These are phyloP conservation scores for Mikania micrantha DNA, from an alignment of 129 eudicot genomes.

Conservation along the genomic window DNA sequence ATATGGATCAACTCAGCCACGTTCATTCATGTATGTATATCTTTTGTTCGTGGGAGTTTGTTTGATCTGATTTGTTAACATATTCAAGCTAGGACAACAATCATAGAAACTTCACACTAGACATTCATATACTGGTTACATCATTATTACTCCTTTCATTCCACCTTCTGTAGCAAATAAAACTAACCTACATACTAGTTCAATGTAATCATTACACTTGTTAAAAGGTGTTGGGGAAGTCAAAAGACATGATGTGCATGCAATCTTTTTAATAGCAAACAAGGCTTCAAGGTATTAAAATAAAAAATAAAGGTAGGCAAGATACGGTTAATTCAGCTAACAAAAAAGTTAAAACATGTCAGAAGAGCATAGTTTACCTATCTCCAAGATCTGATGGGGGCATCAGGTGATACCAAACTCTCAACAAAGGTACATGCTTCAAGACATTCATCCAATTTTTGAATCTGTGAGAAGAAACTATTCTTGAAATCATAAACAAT, in stretches of 20 bases:
- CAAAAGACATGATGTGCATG: no score
- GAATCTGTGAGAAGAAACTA: constrained; percentile 9
- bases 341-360: background rate
- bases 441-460: constrained; percentile 17
- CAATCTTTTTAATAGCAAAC: background rate
- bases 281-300: background rate
- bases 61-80: no score
- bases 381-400: constrained; percentile 5
- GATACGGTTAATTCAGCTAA: background rate
- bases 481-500: constrained; percentile 32
- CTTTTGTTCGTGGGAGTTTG: no score
- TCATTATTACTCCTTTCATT: background rate
- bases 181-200: background rate
- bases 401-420: constrained; percentile 39
- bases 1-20: no score
- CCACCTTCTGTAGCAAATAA: background rate
- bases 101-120: background rate
- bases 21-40: no score
- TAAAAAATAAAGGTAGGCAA: background rate
- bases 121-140: background rate
- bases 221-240: background rate
- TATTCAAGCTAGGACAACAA: background rate
- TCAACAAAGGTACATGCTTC: constrained; percentile 33
- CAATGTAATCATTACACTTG: background rate
- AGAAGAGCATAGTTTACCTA: background rate